These are phyloP conservation scores for Amanita pseudoporphyria DNA, from an alignment of 768 basidiomycete species.

Conservation along the genomic window DNA sequence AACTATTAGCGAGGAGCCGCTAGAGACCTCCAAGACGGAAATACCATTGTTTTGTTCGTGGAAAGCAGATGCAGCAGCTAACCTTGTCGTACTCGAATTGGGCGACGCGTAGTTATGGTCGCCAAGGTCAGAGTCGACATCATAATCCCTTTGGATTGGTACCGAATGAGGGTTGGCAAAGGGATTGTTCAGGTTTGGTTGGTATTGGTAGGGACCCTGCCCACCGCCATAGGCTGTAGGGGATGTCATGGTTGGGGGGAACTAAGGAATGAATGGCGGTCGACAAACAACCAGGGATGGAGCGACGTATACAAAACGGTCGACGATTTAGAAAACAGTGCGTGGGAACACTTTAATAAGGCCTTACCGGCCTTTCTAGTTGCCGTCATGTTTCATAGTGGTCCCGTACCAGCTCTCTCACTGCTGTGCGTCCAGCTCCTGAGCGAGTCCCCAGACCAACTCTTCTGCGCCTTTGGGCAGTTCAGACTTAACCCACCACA, in stretches of 20 bases:
- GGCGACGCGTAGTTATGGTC: slow-evolving; percentile 40
- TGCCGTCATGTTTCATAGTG: background rate
- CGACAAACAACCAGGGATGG: slow-evolving; percentile 4
- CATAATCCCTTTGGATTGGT: slow-evolving; percentile 29
- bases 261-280: slow-evolving; percentile 8
- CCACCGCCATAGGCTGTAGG: background rate
- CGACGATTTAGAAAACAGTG: no score
- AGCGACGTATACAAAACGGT: background rate
- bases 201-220: slow-evolving; percentile 4
- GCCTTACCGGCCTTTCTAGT: background rate
- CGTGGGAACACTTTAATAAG: background rate
- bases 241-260: background rate
- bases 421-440: slow-evolving; percentile 41
- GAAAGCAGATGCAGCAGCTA: slow-evolving; percentile 36
- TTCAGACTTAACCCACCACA: slow-evolving; percentile 12
- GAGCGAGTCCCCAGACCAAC: slow-evolving; percentile 32
- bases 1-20: slow-evolving; percentile 4
- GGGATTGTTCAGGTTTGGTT: slow-evolving; percentile 18
- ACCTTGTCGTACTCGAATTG: slow-evolving; percentile 46
- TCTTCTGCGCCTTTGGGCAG: slow-evolving; percentile 20
- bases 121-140: slow-evolving; percentile 38
- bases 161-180: slow-evolving; percentile 19
- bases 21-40: slow-evolving; percentile 8
- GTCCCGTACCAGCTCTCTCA: slow-evolving; percentile 39
- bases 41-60: slow-evolving; percentile 26